Evolutionary conservation across 306 rosid genomes (phyloP), one percentile per base, ranked within the genome.

Genomic region (Dryas alaskensis): DNA sequence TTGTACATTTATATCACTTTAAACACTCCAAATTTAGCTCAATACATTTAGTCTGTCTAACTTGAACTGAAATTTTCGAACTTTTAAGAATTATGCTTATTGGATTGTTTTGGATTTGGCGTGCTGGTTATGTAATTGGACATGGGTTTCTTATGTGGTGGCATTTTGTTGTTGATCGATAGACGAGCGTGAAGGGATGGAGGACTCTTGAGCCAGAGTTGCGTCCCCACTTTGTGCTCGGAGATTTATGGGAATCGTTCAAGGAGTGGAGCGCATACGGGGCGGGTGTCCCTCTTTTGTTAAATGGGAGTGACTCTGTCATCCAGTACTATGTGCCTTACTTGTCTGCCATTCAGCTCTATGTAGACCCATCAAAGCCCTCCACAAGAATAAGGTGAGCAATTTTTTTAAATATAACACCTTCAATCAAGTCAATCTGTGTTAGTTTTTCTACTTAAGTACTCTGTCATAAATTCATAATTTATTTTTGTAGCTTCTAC

Each of bases 231-330:
- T 92, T 86, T 81, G 83, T 88, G 76, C 98, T 92, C 40, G 92
- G 96, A 37, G 98, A 92, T 73, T 79, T 92, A 65, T 92, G 95
- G 98, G 97, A 88, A 25, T 88, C 96, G 8, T 92, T 84, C 71
- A 87, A 84, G 80, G 98, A 92, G 70, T 90, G 96, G 96, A 92
- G 98, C 65, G 96, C 92, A 6, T 92, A 87, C 58, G 98, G 98
- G 27, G 90, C 90, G 0, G 98, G 95, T 64, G 96, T 90, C 19
- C 97, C 98, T 43, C 82, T 90, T 60, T 63, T 90, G 79, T 82
- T 92, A 81, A 82, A 87, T 81, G 97, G 96, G 62, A 84, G 80
- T 70, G 91, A 90, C 79, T 90, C 97, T 6, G 98, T 92, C 19
- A 80, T 87, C 17, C 98, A 92, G 87, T 92, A 90, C 81, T 92